Evolutionary conservation across 352 stramenopile genomes (phyloP).

Genomic region (Phytopythium sindhum): DNA sequence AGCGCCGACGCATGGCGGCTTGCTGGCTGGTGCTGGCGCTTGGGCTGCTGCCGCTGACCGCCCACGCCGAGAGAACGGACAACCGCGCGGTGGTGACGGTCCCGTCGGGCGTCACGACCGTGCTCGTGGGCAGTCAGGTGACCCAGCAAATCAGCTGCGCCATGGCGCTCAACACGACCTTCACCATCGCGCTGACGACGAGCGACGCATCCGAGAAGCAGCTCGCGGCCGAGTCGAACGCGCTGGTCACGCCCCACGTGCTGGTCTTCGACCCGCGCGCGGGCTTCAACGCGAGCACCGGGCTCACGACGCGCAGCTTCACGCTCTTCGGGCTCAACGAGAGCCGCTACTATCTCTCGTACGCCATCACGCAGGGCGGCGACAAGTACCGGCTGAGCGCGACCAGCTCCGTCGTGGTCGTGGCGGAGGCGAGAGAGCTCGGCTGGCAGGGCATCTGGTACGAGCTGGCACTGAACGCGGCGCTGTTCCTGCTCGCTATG

Average conservation of each 20-base stretch:
- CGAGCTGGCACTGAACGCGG: constrained; percentile 57
- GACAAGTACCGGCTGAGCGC: constrained; percentile 49
- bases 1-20: not conserved
- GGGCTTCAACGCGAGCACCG: constrained; percentile 10
- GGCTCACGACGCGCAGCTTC: constrained; percentile 26
- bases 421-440: constrained; percentile 35
- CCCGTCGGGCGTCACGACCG: constrained; percentile 45
- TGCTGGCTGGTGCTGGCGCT: not conserved
- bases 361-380: constrained; percentile 24
- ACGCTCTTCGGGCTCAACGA: constrained; percentile 31
- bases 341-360: constrained; percentile 61
- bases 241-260: constrained; percentile 30
- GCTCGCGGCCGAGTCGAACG: constrained; percentile 11
- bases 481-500: constrained; percentile 48
- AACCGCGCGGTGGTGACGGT: constrained; percentile 39
- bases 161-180: constrained; percentile 31
- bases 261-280: constrained; percentile 27
- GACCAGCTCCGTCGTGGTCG: constrained; percentile 47
- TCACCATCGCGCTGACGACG: constrained; percentile 44
- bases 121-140: constrained; percentile 31
- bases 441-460: constrained; percentile 71
- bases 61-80: constrained; percentile 6
- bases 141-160: constrained; percentile 42
- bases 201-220: constrained; percentile 37
- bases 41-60: constrained; percentile 2